Conservation (phyloP, 805 yeast genomes). For the Sugiyamaella americana region DNA sequence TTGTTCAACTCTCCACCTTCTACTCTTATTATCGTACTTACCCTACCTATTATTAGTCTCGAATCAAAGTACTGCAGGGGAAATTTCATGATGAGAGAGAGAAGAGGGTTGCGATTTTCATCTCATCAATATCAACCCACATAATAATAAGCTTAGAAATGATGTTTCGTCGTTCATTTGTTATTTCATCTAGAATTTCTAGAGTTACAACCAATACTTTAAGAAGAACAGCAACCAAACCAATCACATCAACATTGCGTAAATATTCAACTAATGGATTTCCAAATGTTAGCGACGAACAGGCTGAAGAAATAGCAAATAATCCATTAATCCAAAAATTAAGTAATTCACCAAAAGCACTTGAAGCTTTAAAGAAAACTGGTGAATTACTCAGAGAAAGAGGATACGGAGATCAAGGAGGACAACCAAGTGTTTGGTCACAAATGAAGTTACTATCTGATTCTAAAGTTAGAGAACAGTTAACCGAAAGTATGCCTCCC, state of each 20-base stretch:
- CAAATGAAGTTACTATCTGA: constrained; percentile 28
- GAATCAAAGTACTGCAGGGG: too few species aligned
- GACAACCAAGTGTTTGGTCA: constrained; percentile 17
- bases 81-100: too few species aligned
- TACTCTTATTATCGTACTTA: too few species aligned
- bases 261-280: not conserved
- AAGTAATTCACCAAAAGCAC: constrained; percentile 20
- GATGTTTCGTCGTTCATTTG: not conserved
- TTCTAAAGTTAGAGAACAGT: constrained; percentile 23
- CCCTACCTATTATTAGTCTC: too few species aligned
- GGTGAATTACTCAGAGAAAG: constrained; percentile 18
- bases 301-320: constrained; percentile 12
- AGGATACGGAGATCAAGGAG: constrained; percentile 31
- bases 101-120: too few species aligned
- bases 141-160: too few species aligned
- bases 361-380: constrained; percentile 19
- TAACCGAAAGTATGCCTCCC: constrained; percentile 20
- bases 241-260: not conserved
- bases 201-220: too few species aligned
- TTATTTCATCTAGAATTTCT: not conserved
- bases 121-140: too few species aligned
- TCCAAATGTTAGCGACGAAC: constrained; percentile 7
- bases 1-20: too few species aligned
- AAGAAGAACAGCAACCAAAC: not conserved
- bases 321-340: constrained; percentile 19